Evolutionary conservation across 176 grass and related monocot species (phyloP).

Genomic region (Oryza longistaminata): DNA sequence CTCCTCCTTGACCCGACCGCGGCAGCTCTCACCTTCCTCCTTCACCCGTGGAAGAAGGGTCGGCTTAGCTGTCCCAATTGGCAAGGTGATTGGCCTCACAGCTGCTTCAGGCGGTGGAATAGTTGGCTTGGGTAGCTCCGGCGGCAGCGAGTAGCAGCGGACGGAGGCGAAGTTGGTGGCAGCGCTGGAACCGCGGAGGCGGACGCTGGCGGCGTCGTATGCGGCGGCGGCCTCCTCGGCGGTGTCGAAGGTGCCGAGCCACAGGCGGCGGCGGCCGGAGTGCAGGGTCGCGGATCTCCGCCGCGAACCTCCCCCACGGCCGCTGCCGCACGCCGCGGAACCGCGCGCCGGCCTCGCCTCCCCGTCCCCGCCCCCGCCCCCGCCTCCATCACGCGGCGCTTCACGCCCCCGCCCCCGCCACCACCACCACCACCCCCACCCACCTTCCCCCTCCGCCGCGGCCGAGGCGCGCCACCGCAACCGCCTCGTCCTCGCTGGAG

Average conservation of each 20-base stretch:
- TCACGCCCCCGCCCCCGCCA: background rate
- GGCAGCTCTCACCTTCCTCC: conserved; percentile 8
- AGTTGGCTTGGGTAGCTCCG: conserved; percentile 7
- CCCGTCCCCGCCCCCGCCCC: conserved; percentile 8
- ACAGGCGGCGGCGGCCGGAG: conserved; percentile 62
- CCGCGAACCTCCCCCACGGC: conserved; percentile 76
- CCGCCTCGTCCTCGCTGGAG: conserved; percentile 76
- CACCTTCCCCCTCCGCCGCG: background rate
- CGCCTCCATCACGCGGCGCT: conserved; percentile 43
- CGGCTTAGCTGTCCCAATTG: conserved; percentile 13
- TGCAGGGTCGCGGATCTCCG: conserved; percentile 87
- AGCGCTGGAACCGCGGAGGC: conserved; percentile 54
- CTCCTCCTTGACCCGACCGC: background rate
- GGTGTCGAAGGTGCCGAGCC: conserved; percentile 93
- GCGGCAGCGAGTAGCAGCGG: background rate
- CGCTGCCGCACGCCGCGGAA: conserved; percentile 78
- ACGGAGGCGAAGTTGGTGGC: conserved; percentile 55
- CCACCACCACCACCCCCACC: background rate
- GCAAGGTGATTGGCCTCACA: conserved; percentile 27
- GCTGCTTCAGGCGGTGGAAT: conserved; percentile 21
- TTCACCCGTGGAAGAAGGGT: conserved; percentile 29
- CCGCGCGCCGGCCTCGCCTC: background rate
- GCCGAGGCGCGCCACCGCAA: background rate
- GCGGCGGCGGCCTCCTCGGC: conserved; percentile 89
- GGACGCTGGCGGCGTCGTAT: conserved; percentile 64